phyloP scores from a whole-genome alignment of 371 early-diverging fungal genomes.

The Aphelidium insulamus region DNA sequence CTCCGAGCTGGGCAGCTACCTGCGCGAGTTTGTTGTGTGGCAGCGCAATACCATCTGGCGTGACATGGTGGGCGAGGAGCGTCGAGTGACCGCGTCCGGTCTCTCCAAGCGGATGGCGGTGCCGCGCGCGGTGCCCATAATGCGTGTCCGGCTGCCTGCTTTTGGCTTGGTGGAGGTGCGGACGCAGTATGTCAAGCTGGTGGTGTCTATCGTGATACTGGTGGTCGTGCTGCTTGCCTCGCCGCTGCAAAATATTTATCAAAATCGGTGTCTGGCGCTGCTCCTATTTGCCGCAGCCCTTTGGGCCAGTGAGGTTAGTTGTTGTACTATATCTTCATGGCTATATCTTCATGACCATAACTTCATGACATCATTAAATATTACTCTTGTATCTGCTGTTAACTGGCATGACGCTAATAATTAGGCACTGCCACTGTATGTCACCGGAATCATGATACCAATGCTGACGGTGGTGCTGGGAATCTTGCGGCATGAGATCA shows the following conservation, averaged over 20 bases:
- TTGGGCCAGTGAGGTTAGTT: slow-evolving; percentile 40
- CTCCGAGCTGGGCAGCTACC: slow-evolving; percentile 45
- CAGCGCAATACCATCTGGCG: slow-evolving; percentile 93
- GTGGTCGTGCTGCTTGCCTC: not conserved
- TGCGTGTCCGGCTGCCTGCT: too few species aligned
- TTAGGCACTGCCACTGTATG: slow-evolving; percentile 72
- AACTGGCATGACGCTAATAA: not conserved
- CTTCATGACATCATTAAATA: too few species aligned
- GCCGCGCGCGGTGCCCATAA: too few species aligned
- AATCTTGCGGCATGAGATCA: slow-evolving; percentile 39
- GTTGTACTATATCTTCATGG: not conserved
- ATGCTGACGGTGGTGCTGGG: slow-evolving; percentile 57
- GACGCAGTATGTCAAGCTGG: too few species aligned
- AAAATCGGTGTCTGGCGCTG: slow-evolving; percentile 32
- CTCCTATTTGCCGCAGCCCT: slow-evolving; percentile 32
- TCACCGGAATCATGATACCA: slow-evolving; percentile 73
- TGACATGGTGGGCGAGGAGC: slow-evolving; percentile 81
- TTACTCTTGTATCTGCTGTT: not conserved
- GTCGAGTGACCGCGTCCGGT: slow-evolving; percentile 45
- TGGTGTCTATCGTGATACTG: not conserved
- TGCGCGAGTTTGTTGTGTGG: slow-evolving; percentile 80
- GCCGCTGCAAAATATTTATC: too few species aligned
- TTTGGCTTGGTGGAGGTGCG: too few species aligned
- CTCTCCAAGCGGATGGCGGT: slow-evolving; percentile 15
- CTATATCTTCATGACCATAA: too few species aligned